A percentile compares a stretch with the other conserved stretches of the same genome.
phyloP scores from a whole-genome alignment of 2,329 filamentous ascomycete genomes.

The Aspergillus nomiae region DNA sequence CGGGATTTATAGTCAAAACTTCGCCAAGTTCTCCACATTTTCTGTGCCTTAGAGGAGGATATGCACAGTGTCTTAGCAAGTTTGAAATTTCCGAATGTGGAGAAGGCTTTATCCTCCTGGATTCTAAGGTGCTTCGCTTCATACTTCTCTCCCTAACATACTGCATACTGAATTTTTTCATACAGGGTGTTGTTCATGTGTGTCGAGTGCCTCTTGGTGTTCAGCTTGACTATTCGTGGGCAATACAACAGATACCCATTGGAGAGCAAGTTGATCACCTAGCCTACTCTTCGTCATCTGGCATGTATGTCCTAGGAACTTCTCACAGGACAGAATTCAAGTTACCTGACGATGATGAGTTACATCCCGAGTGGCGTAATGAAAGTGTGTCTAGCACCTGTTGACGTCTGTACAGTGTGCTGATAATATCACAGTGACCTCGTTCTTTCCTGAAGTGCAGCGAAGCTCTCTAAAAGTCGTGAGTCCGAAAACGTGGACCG shows the following conservation, averaged over 20 bases:
- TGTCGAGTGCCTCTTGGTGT: slow-evolving; percentile 69
- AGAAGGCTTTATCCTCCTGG: slow-evolving; percentile 79
- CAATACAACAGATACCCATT: slow-evolving; percentile 70
- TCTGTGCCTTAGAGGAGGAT: slow-evolving; percentile 68
- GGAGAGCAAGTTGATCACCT: slow-evolving; percentile 71
- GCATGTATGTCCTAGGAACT: slow-evolving; percentile 76
- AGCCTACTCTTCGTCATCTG: slow-evolving; percentile 73
- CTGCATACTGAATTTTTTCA: slow-evolving; percentile 13
- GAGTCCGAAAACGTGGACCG: slow-evolving; percentile 72
- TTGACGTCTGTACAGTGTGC: slow-evolving; percentile 9
- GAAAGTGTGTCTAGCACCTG: slow-evolving; percentile 57
- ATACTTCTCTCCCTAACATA: neutral
- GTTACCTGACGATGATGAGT: slow-evolving; percentile 81
- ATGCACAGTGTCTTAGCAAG: slow-evolving; percentile 70
- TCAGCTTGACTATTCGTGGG: slow-evolving; percentile 75
- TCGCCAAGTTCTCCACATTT: slow-evolving; percentile 75
- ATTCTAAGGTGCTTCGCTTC: slow-evolving; percentile 53
- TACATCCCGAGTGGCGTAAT: slow-evolving; percentile 76
- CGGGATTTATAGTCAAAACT: slow-evolving; percentile 81
- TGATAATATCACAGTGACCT: slow-evolving; percentile 43
- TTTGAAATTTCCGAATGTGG: slow-evolving; percentile 73
- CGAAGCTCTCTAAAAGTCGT: slow-evolving; percentile 76
- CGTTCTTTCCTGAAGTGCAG: slow-evolving; percentile 67
- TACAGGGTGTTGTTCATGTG: slow-evolving; percentile 69
- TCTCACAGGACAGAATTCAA: slow-evolving; percentile 71